These are phyloP conservation scores for Theobroma grandiflorum DNA, from an alignment of 441 rosid species.

Conservation along the genomic window DNA sequence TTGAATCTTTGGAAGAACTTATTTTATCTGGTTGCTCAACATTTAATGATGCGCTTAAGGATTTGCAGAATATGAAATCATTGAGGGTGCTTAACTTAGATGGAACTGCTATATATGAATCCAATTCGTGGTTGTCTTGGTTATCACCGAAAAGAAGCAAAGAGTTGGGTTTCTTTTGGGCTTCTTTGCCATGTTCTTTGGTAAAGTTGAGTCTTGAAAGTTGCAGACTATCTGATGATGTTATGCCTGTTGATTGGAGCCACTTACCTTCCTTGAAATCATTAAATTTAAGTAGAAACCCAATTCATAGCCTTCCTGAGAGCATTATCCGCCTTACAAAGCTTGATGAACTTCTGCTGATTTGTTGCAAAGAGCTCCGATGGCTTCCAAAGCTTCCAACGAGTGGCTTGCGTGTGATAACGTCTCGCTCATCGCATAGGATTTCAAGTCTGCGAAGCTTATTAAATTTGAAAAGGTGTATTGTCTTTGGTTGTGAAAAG, in stretches of 20 bases:
- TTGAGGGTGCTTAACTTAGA: slow-evolving; percentile 26
- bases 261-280: not conserved
- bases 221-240: not conserved
- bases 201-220: slow-evolving; percentile 26
- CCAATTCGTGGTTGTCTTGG: slow-evolving; percentile 19
- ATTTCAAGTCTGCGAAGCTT: slow-evolving; percentile 2
- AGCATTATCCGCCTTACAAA: slow-evolving; percentile 25
- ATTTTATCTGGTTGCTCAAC: slow-evolving; percentile 34
- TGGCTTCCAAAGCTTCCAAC: slow-evolving; percentile 34
- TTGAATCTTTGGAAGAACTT: slow-evolving; percentile 39
- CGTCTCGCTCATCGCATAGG: not conserved
- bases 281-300: slow-evolving; percentile 26
- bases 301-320: slow-evolving; percentile 23
- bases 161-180: slow-evolving; percentile 15
- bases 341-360: slow-evolving; percentile 23
- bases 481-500: slow-evolving; percentile 17
- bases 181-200: slow-evolving; percentile 27
- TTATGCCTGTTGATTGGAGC: not conserved
- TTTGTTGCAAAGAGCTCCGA: slow-evolving; percentile 26
- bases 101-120: slow-evolving; percentile 25
- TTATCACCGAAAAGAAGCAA: slow-evolving; percentile 19
- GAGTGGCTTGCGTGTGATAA: rapidly evolving
- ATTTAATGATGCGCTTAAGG: slow-evolving; percentile 22
- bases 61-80: slow-evolving; percentile 23
- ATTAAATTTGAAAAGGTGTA: not conserved